Conservation (phyloP, 2,329 filamentous ascomycete genomes). For the Golovinomyces cichoracearum region DNA sequence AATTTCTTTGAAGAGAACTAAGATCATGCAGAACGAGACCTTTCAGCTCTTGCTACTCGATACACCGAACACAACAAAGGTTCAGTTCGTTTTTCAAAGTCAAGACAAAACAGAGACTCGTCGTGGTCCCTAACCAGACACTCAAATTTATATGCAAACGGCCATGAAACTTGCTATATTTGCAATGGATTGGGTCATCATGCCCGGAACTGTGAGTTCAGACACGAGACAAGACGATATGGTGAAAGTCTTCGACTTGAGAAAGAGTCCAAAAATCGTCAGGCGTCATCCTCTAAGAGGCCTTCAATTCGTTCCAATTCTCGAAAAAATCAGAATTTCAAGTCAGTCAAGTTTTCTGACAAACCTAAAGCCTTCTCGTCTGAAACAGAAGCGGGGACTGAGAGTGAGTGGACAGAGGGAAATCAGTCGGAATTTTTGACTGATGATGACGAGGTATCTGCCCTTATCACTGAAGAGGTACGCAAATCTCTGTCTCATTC, state of each 20-base stretch:
- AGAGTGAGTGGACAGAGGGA: not conserved
- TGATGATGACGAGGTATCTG: not conserved
- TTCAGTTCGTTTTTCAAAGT: not conserved
- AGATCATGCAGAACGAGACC: not conserved
- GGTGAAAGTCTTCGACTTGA: not conserved
- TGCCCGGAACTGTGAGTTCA: not conserved
- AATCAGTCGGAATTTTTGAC: not conserved
- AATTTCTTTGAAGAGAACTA: not conserved
- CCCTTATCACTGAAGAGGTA: conserved; percentile 1
- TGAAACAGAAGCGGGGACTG: not conserved
- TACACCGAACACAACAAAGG: not conserved
- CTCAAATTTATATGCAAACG: not conserved
- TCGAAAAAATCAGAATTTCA: not conserved
- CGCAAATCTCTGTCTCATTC: not conserved
- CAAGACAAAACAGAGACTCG: not conserved
- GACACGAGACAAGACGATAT: not conserved
- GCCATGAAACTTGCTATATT: not conserved
- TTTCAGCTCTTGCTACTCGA: not conserved
- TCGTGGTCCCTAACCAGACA: not conserved
- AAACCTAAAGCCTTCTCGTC: not conserved
- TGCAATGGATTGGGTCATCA: not conserved
- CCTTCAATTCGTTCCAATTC: not conserved
- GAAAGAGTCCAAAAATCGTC: not conserved
- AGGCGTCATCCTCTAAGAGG: not conserved
- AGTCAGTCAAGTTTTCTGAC: not conserved